Base-by-base conservation (phyloP, 2,329 filamentous ascomycete species). In the Chalaropsis thielavioides region DNA sequence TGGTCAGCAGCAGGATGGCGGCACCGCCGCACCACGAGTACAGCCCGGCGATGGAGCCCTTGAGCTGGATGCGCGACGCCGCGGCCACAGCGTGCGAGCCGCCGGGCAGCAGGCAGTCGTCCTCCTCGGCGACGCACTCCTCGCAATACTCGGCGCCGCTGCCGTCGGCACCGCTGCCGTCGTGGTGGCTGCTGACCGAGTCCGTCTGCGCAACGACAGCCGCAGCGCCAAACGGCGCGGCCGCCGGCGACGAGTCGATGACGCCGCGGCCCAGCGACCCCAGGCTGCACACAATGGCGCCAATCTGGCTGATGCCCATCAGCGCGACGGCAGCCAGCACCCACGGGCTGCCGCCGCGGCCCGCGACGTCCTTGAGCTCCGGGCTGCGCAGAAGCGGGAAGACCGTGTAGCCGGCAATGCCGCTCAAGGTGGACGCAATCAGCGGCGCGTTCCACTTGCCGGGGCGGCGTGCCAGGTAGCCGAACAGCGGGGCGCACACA, bases 231-330 rank as follows among this genome's bases (percentile, higher is more conserved):
- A 56, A 56, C 2, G 51, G 51, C 22, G 51, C 51, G 24, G 51
- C 27, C 3, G 51, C 24, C 5, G 60, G 60, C 11, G 60, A 61
- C 17, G 60, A 61, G 38, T 63, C 61, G 24, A 95, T 78, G 24
- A 97, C 87, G 3, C 91, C 92, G 17, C 85, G 84, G 44, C 90
- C 90, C 2, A 99, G 81, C 0, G 94, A 84, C 0, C 89, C 91
- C n/a, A 99, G 81, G 69, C 90, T 95, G 76, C 92, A 96, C 0
- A 99, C 94, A 67, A 99, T 97, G 11, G 91, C 88, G 1, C 92
- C 94, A 68, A 99, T 97, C 75, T 99, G 94, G 71, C 90, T 95
- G 71, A 96, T 83, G 15, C 94, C 94, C 46, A 97, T 84, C 19
- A 96, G 76, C 0, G 87, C 83, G 51, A 91, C 90, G 17, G 92